These are phyloP conservation scores for Zygoascus biomembranicola DNA, from an alignment of 805 yeast species.

Conservation along the genomic window DNA sequence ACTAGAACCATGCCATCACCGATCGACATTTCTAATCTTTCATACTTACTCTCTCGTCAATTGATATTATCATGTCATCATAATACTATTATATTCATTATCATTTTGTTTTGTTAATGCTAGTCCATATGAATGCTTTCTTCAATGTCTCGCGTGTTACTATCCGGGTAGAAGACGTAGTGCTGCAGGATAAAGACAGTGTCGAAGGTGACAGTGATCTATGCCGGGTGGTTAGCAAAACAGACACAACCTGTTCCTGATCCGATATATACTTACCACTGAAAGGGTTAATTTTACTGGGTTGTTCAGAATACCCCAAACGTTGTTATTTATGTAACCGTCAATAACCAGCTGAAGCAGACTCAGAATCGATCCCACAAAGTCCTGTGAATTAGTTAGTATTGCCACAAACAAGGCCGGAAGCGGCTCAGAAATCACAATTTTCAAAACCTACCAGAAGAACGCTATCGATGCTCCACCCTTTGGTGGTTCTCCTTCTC, in stretches of 20 bases:
- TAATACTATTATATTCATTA: too few relatives aligned
- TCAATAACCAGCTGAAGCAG: slow-evolving; percentile 34
- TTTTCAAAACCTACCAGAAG: slow-evolving; percentile 15
- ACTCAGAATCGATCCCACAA: slow-evolving; percentile 36
- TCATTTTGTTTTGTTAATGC: too few relatives aligned
- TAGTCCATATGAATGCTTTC: too few relatives aligned
- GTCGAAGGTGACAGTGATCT: slow-evolving; percentile 27
- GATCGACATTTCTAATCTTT: too few relatives aligned
- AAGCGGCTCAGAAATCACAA: too few relatives aligned
- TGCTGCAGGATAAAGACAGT: slow-evolving; percentile 27
- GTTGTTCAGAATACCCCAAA: slow-evolving; percentile 31
- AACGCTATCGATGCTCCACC: slow-evolving; percentile 36
- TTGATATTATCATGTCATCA: too few relatives aligned
- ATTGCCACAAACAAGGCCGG: background rate
- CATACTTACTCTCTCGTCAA: too few relatives aligned
- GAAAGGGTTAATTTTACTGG: slow-evolving; percentile 39
- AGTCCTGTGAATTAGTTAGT: slow-evolving; percentile 24
- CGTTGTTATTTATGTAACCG: slow-evolving; percentile 28
- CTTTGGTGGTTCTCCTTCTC: slow-evolving; percentile 37
- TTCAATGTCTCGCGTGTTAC: background rate
- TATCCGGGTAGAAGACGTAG: slow-evolving; percentile 7
- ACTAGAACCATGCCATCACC: too few relatives aligned
- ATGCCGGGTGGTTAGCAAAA: background rate
- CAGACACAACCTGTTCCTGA: background rate
- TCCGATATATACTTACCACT: slow-evolving; percentile 18